Evolutionary conservation across 192 early-diverging fungal genomes (phyloP).

Genomic region (Allomyces javanicus): DNA sequence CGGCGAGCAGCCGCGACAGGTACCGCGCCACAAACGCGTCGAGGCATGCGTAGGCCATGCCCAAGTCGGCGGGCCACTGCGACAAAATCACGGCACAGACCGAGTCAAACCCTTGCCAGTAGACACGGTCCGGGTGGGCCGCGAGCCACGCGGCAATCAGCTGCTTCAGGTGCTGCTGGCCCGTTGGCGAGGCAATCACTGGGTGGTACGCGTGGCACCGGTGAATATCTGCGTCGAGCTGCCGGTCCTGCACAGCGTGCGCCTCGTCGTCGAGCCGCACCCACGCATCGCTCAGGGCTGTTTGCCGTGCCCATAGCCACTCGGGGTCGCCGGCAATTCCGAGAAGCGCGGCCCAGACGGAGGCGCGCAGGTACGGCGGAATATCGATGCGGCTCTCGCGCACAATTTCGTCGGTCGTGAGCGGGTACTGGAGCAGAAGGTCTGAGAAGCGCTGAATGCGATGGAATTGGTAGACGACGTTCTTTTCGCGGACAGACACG

Average conservation of each 20-base stretch:
- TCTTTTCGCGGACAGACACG: not conserved
- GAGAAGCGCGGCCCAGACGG: not conserved
- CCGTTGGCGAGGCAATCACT: not conserved
- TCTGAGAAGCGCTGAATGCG: not conserved
- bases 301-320: not conserved
- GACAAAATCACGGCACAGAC: not conserved
- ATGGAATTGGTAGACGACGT: not conserved
- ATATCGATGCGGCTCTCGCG: not conserved
- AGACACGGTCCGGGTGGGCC: not conserved
- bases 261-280: not conserved
- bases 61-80: not conserved
- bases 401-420: not conserved
- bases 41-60: not conserved
- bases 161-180: not conserved
- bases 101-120: not conserved
- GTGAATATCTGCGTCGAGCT: not conserved
- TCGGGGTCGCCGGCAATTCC: not conserved
- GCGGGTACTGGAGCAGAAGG: not conserved
- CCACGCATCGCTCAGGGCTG: not conserved
- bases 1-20: not conserved
- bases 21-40: not conserved
- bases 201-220: not conserved
- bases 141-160: not conserved
- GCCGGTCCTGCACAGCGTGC: not conserved
- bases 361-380: not conserved